Evolutionary conservation across 2,329 filamentous ascomycete genomes (phyloP).

Genomic region (Alternaria panax): DNA sequence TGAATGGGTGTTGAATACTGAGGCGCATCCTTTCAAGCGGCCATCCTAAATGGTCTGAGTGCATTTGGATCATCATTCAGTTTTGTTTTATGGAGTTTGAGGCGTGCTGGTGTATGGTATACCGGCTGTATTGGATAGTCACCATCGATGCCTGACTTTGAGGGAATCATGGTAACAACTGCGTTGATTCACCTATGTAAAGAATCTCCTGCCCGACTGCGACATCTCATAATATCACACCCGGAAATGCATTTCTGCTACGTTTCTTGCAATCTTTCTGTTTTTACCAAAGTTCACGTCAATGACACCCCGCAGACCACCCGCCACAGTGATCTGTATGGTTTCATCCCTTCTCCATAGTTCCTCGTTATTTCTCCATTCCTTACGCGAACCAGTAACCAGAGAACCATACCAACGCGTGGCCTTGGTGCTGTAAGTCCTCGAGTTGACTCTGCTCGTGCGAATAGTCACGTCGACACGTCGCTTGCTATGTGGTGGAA

Average conservation of each 20-base stretch:
- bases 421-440: background rate
- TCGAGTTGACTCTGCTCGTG: background rate
- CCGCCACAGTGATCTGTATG: background rate
- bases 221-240: background rate
- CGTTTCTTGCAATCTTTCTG: background rate
- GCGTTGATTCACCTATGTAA: background rate
- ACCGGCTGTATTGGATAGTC: background rate
- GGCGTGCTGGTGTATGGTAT: background rate
- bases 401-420: background rate
- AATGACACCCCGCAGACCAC: background rate
- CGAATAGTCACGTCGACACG: background rate
- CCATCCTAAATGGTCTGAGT: constrained; percentile 15
- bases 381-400: background rate
- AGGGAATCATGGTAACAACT: background rate
- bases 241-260: background rate
- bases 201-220: background rate
- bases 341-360: background rate
- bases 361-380: background rate
- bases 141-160: background rate
- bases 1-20: constrained; percentile 68
- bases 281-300: background rate
- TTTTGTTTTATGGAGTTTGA: background rate
- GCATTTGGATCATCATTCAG: background rate
- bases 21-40: constrained; percentile 54
- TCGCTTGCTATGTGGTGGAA: background rate